phyloP scores from a whole-genome alignment of 331 rosid species.

The Malus hybrid region DNA sequence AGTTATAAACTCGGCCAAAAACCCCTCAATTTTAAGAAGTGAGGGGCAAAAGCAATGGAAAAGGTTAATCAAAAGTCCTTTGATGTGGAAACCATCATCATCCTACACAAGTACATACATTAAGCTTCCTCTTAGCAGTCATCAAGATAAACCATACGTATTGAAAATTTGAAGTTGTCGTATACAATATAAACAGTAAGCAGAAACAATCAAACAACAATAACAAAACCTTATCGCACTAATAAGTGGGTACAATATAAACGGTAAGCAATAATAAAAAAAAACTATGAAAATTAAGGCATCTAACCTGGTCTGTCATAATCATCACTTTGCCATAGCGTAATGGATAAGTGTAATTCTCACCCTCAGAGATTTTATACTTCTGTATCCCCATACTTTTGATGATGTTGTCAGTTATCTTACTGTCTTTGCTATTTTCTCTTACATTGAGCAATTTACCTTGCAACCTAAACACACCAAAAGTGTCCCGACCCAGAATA shows the following conservation, averaged over 20 bases:
- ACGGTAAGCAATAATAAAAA: background rate
- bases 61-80: conserved; percentile 82
- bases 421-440: conserved; percentile 78
- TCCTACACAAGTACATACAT: conserved; percentile 35
- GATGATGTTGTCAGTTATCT: conserved; percentile 75
- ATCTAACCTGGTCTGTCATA: conserved; percentile 89
- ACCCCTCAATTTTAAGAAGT: conserved; percentile 63
- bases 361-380: conserved; percentile 34
- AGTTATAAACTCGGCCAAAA: conserved; percentile 82
- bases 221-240: too few relatives aligned
- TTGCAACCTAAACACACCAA: conserved; percentile 83
- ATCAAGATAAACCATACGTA: background rate
- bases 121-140: background rate
- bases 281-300: background rate
- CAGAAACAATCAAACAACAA: too few relatives aligned
- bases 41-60: conserved; percentile 95
- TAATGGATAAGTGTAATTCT: conserved; percentile 29
- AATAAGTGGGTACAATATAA: too few relatives aligned
- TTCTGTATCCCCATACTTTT: conserved; percentile 88
- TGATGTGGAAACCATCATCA: conserved; percentile 94
- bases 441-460: conserved; percentile 91
- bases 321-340: conserved; percentile 96
- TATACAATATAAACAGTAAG: too few relatives aligned
- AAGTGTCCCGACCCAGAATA: conserved; percentile 76
- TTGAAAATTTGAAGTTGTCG: background rate